Evolutionary conservation across 2,329 filamentous ascomycete genomes (phyloP).

Genomic region (Fusarium subglutinans): DNA sequence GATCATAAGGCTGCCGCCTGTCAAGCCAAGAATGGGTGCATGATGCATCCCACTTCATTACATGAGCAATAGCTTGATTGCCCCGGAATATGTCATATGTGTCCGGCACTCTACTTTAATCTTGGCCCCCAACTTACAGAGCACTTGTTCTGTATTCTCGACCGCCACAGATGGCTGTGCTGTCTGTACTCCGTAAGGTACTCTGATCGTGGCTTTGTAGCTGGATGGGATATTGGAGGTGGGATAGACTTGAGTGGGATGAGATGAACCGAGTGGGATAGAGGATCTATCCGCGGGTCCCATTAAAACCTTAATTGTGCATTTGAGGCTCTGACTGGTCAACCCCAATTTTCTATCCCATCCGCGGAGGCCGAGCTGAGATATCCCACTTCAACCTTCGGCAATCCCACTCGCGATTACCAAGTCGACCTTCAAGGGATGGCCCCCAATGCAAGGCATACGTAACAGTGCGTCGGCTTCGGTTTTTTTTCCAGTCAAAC

Average conservation of each 20-base stretch:
- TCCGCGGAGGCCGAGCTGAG: not conserved
- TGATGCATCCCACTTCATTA: not conserved
- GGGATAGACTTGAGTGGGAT: constrained; percentile 18
- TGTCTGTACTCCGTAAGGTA: not conserved
- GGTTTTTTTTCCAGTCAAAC: constrained; percentile 3
- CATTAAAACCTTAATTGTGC: not conserved
- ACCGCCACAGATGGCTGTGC: constrained; percentile 1
- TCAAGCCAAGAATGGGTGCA: not conserved
- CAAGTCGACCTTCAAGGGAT: constrained; percentile 27
- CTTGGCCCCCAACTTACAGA: not conserved
- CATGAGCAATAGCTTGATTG: not conserved
- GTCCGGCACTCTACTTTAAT: not conserved
- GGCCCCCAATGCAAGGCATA: constrained; percentile 10
- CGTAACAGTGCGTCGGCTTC: constrained; percentile 3
- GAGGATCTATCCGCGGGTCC: not conserved
- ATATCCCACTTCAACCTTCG: constrained; percentile 31
- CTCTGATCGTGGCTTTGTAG: not conserved
- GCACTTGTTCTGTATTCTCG: not conserved
- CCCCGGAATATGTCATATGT: not conserved
- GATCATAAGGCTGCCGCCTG: not conserved
- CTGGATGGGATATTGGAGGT: not conserved
- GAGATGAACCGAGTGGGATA: constrained; percentile 21
- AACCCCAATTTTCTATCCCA: not conserved
- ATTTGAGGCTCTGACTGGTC: rapidly evolving
- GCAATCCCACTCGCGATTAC: constrained; percentile 37